These are phyloP conservation scores for Hydrangea macrophylla DNA, from an alignment of 148 eudicot species.

Conservation along the genomic window DNA sequence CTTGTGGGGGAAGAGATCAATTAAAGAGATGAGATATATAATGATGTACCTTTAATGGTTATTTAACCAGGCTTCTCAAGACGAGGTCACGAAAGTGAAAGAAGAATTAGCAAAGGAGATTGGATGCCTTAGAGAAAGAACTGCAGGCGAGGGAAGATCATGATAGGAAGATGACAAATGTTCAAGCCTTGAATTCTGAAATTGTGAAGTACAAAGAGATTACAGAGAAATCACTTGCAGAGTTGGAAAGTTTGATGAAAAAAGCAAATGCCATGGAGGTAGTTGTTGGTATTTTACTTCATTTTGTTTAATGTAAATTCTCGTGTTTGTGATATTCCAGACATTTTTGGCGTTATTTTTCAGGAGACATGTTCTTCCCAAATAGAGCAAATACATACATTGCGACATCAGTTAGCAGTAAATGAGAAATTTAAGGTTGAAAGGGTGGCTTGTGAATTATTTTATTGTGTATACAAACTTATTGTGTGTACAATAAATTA, in stretches of 20 bases:
- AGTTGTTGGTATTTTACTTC: constrained; percentile 4
- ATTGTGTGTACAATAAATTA: not conserved
- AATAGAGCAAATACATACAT: constrained; percentile 38
- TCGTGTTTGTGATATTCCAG: not conserved
- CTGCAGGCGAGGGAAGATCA: constrained; percentile 68
- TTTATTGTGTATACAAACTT: not conserved
- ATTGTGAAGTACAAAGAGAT: constrained; percentile 43
- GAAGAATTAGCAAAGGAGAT: constrained; percentile 43
- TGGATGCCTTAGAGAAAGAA: constrained; percentile 42
- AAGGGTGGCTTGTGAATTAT: not conserved
- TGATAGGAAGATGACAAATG: constrained; percentile 41
- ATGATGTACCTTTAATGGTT: no score
- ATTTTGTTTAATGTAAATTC: no score
- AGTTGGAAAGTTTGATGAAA: constrained; percentile 45
- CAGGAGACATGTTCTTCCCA: constrained; percentile 66
- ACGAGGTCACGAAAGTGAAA: constrained; percentile 50
- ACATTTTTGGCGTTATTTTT: not conserved
- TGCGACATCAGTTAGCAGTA: constrained; percentile 55
- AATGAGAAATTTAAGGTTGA: constrained; percentile 62
- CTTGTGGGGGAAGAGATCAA: no score
- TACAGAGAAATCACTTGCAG: constrained; percentile 52
- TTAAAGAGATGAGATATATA: no score
- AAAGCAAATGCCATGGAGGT: constrained; percentile 72
- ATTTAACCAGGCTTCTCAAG: constrained; percentile 45
- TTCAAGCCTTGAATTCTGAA: constrained; percentile 41